Percentiles rank a stretch among this genome's conserved stretches.
phyloP scores from a whole-genome alignment of 1,139 yeast genomes.

The Geotrichum phurueaensis region DNA sequence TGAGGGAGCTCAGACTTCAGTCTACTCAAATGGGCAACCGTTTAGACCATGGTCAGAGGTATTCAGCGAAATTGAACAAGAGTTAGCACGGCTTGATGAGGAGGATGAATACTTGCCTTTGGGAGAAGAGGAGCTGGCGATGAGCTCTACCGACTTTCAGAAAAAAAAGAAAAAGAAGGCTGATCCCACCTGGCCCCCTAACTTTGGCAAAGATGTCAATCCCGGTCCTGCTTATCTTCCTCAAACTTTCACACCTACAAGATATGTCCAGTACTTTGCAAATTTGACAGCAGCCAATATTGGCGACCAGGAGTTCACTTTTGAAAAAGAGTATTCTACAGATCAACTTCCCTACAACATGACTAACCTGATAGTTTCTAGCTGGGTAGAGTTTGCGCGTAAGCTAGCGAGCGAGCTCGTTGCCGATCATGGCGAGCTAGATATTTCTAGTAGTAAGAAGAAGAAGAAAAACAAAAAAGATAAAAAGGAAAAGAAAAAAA shows the following conservation, averaged over 20 bases:
- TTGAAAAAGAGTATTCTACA: slow-evolving; percentile 63
- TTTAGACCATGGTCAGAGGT: slow-evolving; percentile 47
- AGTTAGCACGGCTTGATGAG: slow-evolving; percentile 25
- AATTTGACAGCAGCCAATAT: slow-evolving; percentile 51
- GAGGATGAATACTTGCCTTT: slow-evolving; percentile 27
- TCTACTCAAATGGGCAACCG: slow-evolving; percentile 21
- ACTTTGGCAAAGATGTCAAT: slow-evolving; percentile 41
- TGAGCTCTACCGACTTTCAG: slow-evolving; percentile 25
- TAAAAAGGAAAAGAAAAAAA: slow-evolving; percentile 1
- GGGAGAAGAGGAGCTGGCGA: background rate
- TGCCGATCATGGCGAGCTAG: background rate
- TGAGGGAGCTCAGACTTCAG: slow-evolving; percentile 22
- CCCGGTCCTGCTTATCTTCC: slow-evolving; percentile 72
- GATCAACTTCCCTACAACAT: slow-evolving; percentile 46
- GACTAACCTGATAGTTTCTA: slow-evolving; percentile 10
- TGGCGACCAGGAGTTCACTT: slow-evolving; percentile 47
- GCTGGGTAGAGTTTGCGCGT: slow-evolving; percentile 55
- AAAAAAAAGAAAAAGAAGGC: slow-evolving; percentile 20
- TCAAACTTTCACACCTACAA: slow-evolving; percentile 65
- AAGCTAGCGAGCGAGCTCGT: slow-evolving; percentile 39
- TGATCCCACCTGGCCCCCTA: slow-evolving; percentile 64
- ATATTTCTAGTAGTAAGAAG: background rate
- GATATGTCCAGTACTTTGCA: slow-evolving; percentile 65
- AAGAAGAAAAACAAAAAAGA: background rate
- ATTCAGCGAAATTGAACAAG: slow-evolving; percentile 43